These are phyloP conservation scores for Astrephomene gubernaculifera DNA, from an alignment of 139 green algal species.

Conservation along the genomic window DNA sequence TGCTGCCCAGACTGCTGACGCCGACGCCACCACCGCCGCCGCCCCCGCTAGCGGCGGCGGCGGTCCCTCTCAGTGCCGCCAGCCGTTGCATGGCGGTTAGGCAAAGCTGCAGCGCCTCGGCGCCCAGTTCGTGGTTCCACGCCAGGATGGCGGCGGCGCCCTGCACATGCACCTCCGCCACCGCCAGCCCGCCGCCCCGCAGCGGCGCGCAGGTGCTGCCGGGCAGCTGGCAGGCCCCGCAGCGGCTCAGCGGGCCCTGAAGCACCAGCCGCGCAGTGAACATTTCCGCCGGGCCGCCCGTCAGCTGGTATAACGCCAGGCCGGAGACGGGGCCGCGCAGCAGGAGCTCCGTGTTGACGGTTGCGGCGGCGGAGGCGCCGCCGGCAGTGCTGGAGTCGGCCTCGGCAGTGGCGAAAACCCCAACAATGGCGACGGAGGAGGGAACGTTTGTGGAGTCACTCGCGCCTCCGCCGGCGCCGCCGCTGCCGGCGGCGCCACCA, in stretches of 20 bases:
- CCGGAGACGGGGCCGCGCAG: neutral
- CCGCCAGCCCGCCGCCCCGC: slow-evolving; percentile 18
- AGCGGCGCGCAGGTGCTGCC: slow-evolving; percentile 8
- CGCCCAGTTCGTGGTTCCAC: slow-evolving; percentile 9
- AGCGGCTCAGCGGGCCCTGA: slow-evolving; percentile 8
- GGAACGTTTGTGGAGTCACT: too few species aligned
- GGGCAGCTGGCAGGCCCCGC: neutral
- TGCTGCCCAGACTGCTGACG: too few species aligned
- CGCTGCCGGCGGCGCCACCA: neutral
- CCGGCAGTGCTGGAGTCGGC: neutral
- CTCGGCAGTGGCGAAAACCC: neutral
- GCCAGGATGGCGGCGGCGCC: slow-evolving; percentile 11
- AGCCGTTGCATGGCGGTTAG: slow-evolving; percentile 6
- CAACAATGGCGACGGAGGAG: too few species aligned
- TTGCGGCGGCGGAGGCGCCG: neutral
- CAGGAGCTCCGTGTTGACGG: neutral
- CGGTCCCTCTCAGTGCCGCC: neutral
- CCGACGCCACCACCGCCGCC: neutral
- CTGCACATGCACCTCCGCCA: slow-evolving; percentile 38
- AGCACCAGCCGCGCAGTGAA: slow-evolving; percentile 27
- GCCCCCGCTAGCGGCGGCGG: neutral
- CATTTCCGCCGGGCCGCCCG: neutral
- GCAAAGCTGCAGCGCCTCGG: slow-evolving; percentile 12
- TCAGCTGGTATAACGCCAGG: neutral
- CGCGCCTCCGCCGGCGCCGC: neutral